Evolutionary conservation across 192 early-diverging fungal genomes (phyloP), one percentile per base, ranked within the genome.

Genomic region (Entomortierella chlamydospora): DNA sequence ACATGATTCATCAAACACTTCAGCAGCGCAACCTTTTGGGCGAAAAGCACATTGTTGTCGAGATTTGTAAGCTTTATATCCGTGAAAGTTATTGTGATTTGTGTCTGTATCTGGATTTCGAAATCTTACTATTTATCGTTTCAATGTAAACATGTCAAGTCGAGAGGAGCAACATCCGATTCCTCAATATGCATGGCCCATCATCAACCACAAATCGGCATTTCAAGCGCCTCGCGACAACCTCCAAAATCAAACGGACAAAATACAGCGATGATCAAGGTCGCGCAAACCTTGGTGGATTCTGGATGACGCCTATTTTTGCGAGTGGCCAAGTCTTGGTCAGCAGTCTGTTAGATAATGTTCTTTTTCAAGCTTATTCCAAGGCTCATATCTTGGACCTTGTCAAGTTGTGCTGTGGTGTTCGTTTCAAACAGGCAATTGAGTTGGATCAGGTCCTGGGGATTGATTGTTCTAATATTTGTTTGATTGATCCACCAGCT

Each of bases 321-420:
- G 92, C 89, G 4, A 83, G 85, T 37, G 92, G 92, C 4, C 80
- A 90, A 31, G 90, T 91, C 12, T 72, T 93, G 2, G 81, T 81
- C 1, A 85, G 83, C 18, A 77, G 73, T 23, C 80, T 91, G 68
- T 56, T 93, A 15, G 87, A 86, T 53, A 79, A 85, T 22, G 81
- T 90, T 1, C 74, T 92, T 2, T 86, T 81, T 56, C 86, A 86
- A 22, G 78, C 88, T 0, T 88, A 87, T 54, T 83, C 85, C 51
- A 89, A 89, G 43, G 76, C 87, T 0, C 83, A 81, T 22, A 85
- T 92, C 56, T 31, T 93, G 29, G 86, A 87, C 26, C 81, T 91
- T 5, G 85, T 92, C 58, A 87, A 90, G 55, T 43, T 86, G 17
- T 77, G 91, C 20, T 91, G 90, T 65, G 92, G 92, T 2, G 82